A percentile compares a stretch with the other conserved stretches of the same genome.
phyloP scores from a whole-genome alignment of 2,329 filamentous ascomycete genomes.

The Venturia effusa region DNA sequence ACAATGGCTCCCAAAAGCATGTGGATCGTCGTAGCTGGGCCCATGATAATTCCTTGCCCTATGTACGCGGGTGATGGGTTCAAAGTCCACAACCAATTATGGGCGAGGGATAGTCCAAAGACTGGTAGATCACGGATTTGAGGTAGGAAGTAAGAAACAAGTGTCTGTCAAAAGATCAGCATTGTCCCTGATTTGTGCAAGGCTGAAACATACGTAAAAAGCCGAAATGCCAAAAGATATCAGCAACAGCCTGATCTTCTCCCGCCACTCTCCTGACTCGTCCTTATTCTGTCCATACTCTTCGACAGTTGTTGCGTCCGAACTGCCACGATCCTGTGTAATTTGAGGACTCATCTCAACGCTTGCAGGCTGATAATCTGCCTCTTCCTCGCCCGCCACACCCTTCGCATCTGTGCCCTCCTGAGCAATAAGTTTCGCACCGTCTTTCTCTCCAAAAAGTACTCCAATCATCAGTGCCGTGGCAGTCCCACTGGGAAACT shows the following conservation, averaged over 20 bases:
- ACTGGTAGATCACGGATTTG: constrained; percentile 76
- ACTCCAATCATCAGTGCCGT: constrained; percentile 90
- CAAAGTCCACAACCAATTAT: constrained; percentile 85
- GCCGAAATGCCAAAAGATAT: constrained; percentile 51
- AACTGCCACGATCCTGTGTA: not conserved
- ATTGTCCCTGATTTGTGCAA: constrained; percentile 6
- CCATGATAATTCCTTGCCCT: constrained; percentile 98
- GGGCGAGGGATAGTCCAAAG: constrained; percentile 63
- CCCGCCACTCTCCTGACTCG: constrained; percentile 46
- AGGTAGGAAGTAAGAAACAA: constrained; percentile 84
- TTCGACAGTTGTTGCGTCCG: constrained; percentile 17
- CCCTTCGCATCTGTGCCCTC: not conserved
- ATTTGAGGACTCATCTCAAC: not conserved
- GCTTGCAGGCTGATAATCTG: not conserved
- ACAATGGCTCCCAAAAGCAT: constrained; percentile 86
- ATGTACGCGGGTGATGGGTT: constrained; percentile 97
- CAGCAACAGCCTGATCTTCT: constrained; percentile 48
- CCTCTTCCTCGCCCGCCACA: not conserved
- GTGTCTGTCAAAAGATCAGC: constrained; percentile 42
- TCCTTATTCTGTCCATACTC: constrained; percentile 23
- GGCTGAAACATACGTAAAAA: constrained; percentile 28
- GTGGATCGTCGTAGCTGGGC: constrained; percentile 83
- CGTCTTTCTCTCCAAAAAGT: constrained; percentile 53
- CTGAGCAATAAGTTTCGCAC: constrained; percentile 20
- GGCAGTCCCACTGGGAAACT: constrained; percentile 90